phyloP scores from a whole-genome alignment of 768 basidiomycete genomes.

The Phaeolepiota aurea region DNA sequence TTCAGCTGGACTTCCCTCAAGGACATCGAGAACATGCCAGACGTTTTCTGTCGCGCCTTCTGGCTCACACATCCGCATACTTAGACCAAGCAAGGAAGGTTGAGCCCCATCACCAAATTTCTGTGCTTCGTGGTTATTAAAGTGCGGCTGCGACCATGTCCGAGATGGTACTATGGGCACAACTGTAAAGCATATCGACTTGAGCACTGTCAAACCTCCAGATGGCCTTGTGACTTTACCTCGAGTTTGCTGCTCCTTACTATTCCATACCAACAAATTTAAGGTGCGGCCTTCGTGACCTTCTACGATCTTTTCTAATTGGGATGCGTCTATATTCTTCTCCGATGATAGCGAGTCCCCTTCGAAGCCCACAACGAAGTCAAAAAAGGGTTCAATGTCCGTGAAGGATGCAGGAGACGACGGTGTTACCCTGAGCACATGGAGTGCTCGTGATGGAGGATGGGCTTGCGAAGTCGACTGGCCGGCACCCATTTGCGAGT shows the following conservation, averaged over 20 bases:
- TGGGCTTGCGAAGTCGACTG: conserved; percentile 55
- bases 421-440: conserved; percentile 86
- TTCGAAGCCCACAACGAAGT: conserved; percentile 91
- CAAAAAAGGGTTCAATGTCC: conserved; percentile 87
- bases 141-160: conserved; percentile 58
- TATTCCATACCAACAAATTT: conserved; percentile 76
- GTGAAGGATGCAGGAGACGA: conserved; percentile 84
- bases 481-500: conserved; percentile 75
- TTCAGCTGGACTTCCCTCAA: conserved; percentile 95
- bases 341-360: conserved; percentile 48
- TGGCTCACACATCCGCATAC: conserved; percentile 90
- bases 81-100: conserved; percentile 90
- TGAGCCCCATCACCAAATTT: conserved; percentile 39
- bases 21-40: conserved; percentile 96
- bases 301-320: conserved; percentile 77
- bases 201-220: conserved; percentile 1
- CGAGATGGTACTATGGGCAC: conserved; percentile 82
- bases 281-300: conserved; percentile 64
- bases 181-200: conserved; percentile 34
- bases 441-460: conserved; percentile 58
- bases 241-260: conserved; percentile 65
- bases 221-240: conserved; percentile 33
- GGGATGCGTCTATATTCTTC: conserved; percentile 55
- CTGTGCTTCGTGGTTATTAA: conserved; percentile 23
- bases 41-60: conserved; percentile 85